Percentiles rank a stretch among this genome's conserved stretches.
These are phyloP conservation scores for Coemansia sp. DNA, from an alignment of 192 early-diverging fungal genomes.

Conservation along the genomic window DNA sequence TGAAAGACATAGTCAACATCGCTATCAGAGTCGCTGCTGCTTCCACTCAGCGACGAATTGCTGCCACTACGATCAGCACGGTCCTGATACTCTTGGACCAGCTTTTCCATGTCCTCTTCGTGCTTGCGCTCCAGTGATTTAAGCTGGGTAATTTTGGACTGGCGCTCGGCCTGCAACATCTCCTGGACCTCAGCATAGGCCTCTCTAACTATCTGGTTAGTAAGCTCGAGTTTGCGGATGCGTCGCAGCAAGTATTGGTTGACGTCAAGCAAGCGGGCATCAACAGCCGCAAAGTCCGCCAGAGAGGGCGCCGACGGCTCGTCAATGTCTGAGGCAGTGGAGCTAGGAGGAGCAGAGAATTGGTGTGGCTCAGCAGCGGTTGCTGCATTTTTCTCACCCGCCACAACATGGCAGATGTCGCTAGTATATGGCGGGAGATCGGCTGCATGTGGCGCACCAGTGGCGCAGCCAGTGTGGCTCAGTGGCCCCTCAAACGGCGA, in stretches of 20 bases:
- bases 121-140: conserved; percentile 34
- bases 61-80: conserved; percentile 18
- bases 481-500: not conserved
- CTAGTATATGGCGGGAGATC: not conserved
- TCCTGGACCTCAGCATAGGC: conserved; percentile 50
- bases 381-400: conserved; percentile 1
- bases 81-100: conserved; percentile 31
- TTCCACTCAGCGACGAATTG: conserved; percentile 2
- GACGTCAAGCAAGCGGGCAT: conserved; percentile 13
- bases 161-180: conserved; percentile 46
- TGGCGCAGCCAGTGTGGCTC: conserved; percentile 3
- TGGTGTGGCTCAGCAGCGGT: not conserved
- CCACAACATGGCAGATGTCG: not conserved
- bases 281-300: conserved; percentile 7
- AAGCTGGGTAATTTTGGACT: conserved; percentile 35
- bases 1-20: conserved; percentile 20
- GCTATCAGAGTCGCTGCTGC: conserved; percentile 22
- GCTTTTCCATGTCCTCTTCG: conserved; percentile 36
- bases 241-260: conserved; percentile 45
- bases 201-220: conserved; percentile 51
- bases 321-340: not conserved
- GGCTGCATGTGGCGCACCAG: not conserved
- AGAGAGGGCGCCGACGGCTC: conserved; percentile 6
- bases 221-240: conserved; percentile 53
- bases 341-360: not conserved